Conservation (phyloP, 164 flowering plant species). For the Piper betle region DNA sequence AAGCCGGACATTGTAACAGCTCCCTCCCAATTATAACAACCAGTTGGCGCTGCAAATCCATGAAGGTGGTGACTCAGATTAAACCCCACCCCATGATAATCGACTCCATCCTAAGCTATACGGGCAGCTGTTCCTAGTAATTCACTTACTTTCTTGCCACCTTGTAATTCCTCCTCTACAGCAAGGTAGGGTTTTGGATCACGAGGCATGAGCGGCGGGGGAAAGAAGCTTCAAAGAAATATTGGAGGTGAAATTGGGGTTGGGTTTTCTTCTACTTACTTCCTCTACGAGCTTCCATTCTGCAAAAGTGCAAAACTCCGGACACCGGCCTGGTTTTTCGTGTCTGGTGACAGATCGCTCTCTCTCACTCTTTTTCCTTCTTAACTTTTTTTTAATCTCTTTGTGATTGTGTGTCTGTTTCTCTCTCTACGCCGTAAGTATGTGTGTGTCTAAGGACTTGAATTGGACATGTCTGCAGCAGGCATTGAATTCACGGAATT, state of each 20-base stretch:
- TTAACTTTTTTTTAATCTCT: not conserved
- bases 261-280: not conserved
- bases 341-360: not conserved
- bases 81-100: not conserved
- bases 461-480: not conserved
- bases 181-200: too few relatives aligned
- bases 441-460: too few relatives aligned
- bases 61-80: slow-evolving; percentile 8
- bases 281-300: too few relatives aligned
- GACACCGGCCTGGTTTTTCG: not conserved
- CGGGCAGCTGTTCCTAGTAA: too few relatives aligned
- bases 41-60: slow-evolving; percentile 31
- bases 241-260: not conserved
- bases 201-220: too few relatives aligned
- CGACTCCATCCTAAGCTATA: too few relatives aligned
- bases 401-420: slow-evolving; percentile 1
- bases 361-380: not conserved
- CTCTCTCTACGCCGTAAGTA: not conserved
- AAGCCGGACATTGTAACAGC: slow-evolving; percentile 45
- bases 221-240: not conserved
- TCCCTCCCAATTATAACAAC: slow-evolving; percentile 7
- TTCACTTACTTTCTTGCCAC: not conserved
- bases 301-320: not conserved
- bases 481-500: slow-evolving; percentile 50
- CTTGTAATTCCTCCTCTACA: too few relatives aligned